Evolutionary conservation across 495 filamentous ascomycete species (phyloP), one percentile per base, ranked within the genome.

Genomic region (Annulohypoxylon stygium): DNA sequence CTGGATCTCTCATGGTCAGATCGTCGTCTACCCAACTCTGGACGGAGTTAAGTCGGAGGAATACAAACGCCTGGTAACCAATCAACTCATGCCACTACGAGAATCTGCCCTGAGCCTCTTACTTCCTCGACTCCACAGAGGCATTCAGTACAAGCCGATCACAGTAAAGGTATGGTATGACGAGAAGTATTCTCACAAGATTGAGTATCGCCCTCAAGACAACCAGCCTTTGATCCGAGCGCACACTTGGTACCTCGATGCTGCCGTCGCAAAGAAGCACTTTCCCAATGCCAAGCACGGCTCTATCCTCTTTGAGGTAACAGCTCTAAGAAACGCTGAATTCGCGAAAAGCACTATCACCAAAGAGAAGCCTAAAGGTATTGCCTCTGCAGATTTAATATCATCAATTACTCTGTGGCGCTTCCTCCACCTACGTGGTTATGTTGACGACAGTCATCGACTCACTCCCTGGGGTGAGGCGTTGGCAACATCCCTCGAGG

Each of bases 361-460:
- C 26, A 85, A 83, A 66, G 78, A 81, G 9, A 85, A 84, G 69
- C 74, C 77, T 20, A 77, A 75, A 77, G 80, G 83, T 20, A 75
- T 92, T 10, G 84, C 84, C 43, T 86, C 87, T n/a, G 85, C 88
- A 65, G 86, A 91, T n/a, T 88, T 97, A 71, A 87, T 98, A 54
- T 80, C 91, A 10, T 88, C 89, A 18, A 93, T 97, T 76, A 88
- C 91, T 3, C 81, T 93, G 55, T 97, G 93, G 91, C 89, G 93
- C 45, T 95, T 97, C 79, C 83, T 98, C 33, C 93, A 98, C 78
- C 84, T 98, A 45, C 91, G 95, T 53, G 93, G 89, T 9, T 98
- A 97, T 72, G 83, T 96, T 41, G 88, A 97, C 69, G 87, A 90
- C 54, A 88, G 90, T 53, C 96, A 98, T 80, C 85, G 89, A 65